Conservation (phyloP, 2,329 filamentous ascomycete species). For the Blastomyces parvus region DNA sequence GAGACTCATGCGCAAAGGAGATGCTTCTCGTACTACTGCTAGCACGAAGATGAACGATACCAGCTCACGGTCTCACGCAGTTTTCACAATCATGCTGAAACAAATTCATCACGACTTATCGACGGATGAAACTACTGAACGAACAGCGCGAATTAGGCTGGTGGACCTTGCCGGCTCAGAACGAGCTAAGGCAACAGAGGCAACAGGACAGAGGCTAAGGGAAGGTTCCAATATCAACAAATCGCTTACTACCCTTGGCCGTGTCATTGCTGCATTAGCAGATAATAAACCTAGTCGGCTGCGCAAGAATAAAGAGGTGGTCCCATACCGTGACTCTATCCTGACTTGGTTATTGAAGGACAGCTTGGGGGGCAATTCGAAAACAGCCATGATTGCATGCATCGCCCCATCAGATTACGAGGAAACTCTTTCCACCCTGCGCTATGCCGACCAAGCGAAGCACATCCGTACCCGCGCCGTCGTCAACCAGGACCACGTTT, state of each 20-base stretch:
- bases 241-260: constrained; percentile 86
- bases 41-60: constrained; percentile 99
- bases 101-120: constrained; percentile 96
- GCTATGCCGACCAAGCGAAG: constrained; percentile 96
- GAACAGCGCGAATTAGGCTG: constrained; percentile 83
- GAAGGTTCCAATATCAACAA: constrained; percentile 99
- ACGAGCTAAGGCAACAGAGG: constrained; percentile 88
- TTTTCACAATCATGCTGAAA: constrained; percentile 96
- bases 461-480: constrained; percentile 88
- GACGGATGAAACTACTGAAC: constrained; percentile 95
- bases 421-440: constrained; percentile 88
- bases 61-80: constrained; percentile 87
- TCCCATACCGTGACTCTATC: constrained; percentile 88
- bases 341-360: constrained; percentile 86
- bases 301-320: constrained; percentile 59
- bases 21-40: constrained; percentile 76
- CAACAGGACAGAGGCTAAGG: constrained; percentile 77
- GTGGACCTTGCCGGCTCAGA: constrained; percentile 94
- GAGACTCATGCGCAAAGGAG: constrained; percentile 81
- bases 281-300: constrained; percentile 55
- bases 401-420: constrained; percentile 95
- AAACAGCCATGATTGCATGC: constrained; percentile 98
- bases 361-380: constrained; percentile 89
- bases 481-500: constrained; percentile 92
- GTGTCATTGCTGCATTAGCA: constrained; percentile 86